phyloP scores from a whole-genome alignment of 768 basidiomycete genomes.

The Mycena metata region DNA sequence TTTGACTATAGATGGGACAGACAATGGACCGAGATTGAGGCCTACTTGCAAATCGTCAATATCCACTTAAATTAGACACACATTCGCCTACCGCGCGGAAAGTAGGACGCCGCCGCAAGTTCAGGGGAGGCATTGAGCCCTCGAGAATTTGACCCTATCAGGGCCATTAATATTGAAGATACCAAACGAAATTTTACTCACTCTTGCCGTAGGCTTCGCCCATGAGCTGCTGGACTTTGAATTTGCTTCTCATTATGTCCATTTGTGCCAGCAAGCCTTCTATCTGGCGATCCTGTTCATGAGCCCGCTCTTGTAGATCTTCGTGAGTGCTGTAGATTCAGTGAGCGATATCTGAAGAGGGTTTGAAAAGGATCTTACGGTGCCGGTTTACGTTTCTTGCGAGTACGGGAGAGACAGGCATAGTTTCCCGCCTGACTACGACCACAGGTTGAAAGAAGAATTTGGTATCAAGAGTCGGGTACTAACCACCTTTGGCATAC shows the following conservation, averaged over 20 bases:
- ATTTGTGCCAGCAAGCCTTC: slow-evolving; percentile 58
- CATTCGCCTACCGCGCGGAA: slow-evolving; percentile 48
- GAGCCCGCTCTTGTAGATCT: slow-evolving; percentile 62
- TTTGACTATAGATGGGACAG: slow-evolving; percentile 61
- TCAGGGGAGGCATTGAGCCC: slow-evolving; percentile 52
- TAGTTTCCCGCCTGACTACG: slow-evolving; percentile 55
- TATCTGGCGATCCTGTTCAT: slow-evolving; percentile 62
- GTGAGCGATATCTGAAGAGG: slow-evolving; percentile 9
- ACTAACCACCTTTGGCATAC: slow-evolving; percentile 60
- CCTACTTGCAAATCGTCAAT: slow-evolving; percentile 33
- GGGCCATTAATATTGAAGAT: neutral
- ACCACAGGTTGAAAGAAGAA: neutral
- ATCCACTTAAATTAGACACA: slow-evolving; percentile 26
- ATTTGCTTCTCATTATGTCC: slow-evolving; percentile 56
- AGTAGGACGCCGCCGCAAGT: slow-evolving; percentile 51
- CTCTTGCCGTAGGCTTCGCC: slow-evolving; percentile 46
- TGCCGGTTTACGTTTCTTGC: slow-evolving; percentile 71
- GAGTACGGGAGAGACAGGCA: slow-evolving; percentile 59
- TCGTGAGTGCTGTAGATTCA: slow-evolving; percentile 62
- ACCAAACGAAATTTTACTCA: slow-evolving; percentile 20
- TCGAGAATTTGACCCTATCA: slow-evolving; percentile 32
- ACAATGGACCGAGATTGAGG: slow-evolving; percentile 30
- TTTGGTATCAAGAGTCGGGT: too few relatives aligned
- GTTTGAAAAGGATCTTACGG: slow-evolving; percentile 54
- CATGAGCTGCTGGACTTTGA: slow-evolving; percentile 59